Percentiles rank a stretch among this genome's conserved stretches.
Evolutionary conservation across 495 filamentous ascomycete species (phyloP).

Genomic region (Poronia punctata): DNA sequence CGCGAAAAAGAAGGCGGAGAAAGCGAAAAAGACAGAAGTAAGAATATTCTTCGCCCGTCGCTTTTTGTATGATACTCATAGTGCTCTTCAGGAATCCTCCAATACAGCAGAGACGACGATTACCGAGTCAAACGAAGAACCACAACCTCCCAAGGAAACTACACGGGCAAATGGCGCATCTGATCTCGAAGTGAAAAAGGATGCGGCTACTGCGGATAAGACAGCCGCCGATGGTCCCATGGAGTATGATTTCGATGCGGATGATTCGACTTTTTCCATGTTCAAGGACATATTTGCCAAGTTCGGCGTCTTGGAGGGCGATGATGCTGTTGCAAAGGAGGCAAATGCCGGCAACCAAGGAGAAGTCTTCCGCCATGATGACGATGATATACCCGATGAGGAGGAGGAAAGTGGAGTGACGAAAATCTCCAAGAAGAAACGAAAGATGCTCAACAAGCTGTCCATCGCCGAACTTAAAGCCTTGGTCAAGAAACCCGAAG

Average conservation of each 20-base stretch:
- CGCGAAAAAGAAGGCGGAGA: conserved; percentile 85
- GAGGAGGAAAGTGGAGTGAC: conserved; percentile 63
- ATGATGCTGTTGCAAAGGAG: conserved; percentile 49
- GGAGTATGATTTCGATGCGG: conserved; percentile 44
- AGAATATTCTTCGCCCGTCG: conserved; percentile 8
- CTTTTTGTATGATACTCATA: conserved; percentile 6
- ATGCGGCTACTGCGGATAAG: conserved; percentile 24
- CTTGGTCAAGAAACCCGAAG: conserved; percentile 81
- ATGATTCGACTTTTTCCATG: conserved; percentile 73
- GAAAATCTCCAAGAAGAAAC: conserved; percentile 85
- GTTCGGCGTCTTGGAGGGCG: conserved; percentile 52
- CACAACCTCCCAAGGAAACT: conserved; percentile 20
- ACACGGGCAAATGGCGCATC: conserved; percentile 17
- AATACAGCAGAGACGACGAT: conserved; percentile 14
- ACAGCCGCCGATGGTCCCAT: conserved; percentile 39
- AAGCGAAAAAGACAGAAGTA: conserved; percentile 51
- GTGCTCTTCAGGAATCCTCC: conserved; percentile 14
- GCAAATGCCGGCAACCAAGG: conserved; percentile 72
- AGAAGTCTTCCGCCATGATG: conserved; percentile 78
- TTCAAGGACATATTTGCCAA: conserved; percentile 74
- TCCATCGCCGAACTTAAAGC: conserved; percentile 94
- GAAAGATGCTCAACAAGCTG: conserved; percentile 83
- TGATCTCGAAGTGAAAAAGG: conserved; percentile 36
- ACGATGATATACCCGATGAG: conserved; percentile 81
- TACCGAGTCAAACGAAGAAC: conserved; percentile 17